Base-by-base conservation (phyloP, 1,284 basidiomycete genomes). In the Trametes sp. region DNA sequence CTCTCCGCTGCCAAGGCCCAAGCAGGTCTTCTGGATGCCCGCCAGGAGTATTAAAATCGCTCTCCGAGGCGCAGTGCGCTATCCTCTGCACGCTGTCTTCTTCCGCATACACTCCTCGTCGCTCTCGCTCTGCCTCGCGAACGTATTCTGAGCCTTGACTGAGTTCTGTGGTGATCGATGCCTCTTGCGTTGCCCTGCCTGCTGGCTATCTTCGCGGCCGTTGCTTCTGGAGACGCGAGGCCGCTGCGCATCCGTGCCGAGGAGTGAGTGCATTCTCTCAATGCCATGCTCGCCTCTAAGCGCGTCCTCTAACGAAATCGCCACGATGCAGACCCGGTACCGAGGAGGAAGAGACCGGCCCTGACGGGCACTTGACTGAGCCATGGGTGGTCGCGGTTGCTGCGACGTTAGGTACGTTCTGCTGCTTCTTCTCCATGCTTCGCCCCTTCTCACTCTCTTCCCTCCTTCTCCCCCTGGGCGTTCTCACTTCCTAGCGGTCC, bases 1-100 rank as follows among this genome's bases (percentile, higher is more conserved):
- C 46, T 63, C 60, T 46, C 54, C 60, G 24, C 61, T 51, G 66
- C 66, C 66, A 67, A 67, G 66, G 51, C 61, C 52, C 59, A 60
- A 54, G 52, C 52, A 13, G 21, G 24, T 56, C 66, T 64, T 61
- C 55, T 48, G 41, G 23, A 63, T 67, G 63, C 50, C 64, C 52
- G 58, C 66, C 42, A 36, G 35, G 38, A 58, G 45, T 64, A 61
- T 64, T 62, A 67, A 67, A 59, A 44, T 48, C 46, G 51, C 38
- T 28, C 53, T 51, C 28, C 29, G 21, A 54, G 46, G 45, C 49
- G 38, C 50, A 26, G 46, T 35, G 44, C 46, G 46, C 57, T 35
- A 16, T 33, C 29, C 46, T 46, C 48, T 33, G 38, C 49, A 33
- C 59, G 42, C 42, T 38, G 29, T 33, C 24, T n/a, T 41, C 36